These are phyloP conservation scores for Hypoxylon trugodes DNA, from an alignment of 495 filamentous ascomycete genomes.

Conservation along the genomic window DNA sequence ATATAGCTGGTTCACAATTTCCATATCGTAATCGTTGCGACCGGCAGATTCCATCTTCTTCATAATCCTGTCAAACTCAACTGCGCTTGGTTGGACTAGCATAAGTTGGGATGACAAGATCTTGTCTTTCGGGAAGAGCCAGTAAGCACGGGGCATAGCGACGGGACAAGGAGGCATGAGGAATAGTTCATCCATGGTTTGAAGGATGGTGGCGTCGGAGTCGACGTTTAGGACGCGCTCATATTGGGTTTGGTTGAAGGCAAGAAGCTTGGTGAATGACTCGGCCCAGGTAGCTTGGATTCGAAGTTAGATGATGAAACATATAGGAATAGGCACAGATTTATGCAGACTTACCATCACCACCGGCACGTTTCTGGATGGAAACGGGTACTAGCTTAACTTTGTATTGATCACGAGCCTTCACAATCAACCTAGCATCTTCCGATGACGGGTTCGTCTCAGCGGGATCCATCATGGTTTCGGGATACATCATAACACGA, in stretches of 20 bases:
- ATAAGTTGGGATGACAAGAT: slow-evolving; percentile 69
- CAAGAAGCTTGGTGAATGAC: slow-evolving; percentile 74
- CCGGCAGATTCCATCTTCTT: slow-evolving; percentile 52
- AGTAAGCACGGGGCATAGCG: slow-evolving; percentile 77
- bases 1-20: slow-evolving; percentile 77
- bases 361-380: slow-evolving; percentile 59
- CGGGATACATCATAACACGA: slow-evolving; percentile 72
- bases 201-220: slow-evolving; percentile 70
- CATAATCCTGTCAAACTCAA: slow-evolving; percentile 62
- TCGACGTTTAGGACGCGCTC: slow-evolving; percentile 73
- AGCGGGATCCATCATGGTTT: slow-evolving; percentile 54
- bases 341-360: slow-evolving; percentile 46
- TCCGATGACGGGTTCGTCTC: slow-evolving; percentile 49
- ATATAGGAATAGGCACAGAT: neutral
- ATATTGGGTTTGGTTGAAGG: slow-evolving; percentile 75
- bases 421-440: slow-evolving; percentile 64
- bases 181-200: slow-evolving; percentile 78
- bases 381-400: slow-evolving; percentile 68
- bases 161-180: slow-evolving; percentile 67
- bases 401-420: slow-evolving; percentile 68
- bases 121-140: slow-evolving; percentile 64
- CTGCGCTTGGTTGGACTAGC: slow-evolving; percentile 68
- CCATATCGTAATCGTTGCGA: slow-evolving; percentile 71
- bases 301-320: slow-evolving; percentile 18
- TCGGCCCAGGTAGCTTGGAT: slow-evolving; percentile 64